Conservation (phyloP, 345 rosid species). For the Pseudoturritis turrita region DNA sequence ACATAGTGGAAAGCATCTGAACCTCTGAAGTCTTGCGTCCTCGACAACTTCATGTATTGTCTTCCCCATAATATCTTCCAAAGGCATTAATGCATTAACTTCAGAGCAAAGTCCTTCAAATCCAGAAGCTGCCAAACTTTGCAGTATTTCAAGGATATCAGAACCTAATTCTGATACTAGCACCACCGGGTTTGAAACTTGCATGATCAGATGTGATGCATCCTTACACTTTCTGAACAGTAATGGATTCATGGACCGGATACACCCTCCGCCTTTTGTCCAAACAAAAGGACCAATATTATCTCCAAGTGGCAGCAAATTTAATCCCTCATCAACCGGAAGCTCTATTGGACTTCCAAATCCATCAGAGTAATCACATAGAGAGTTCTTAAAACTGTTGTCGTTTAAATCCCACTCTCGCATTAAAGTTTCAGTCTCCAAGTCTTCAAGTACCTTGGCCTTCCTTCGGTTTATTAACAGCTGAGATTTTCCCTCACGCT, state of each 20-base stretch:
- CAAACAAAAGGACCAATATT: conserved; percentile 42
- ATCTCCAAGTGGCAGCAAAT: conserved; percentile 47
- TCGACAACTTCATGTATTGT: conserved; percentile 42
- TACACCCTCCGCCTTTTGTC: conserved; percentile 48
- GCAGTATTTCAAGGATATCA: conserved; percentile 39
- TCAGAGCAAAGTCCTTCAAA: conserved; percentile 36
- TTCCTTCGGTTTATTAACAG: conserved; percentile 44
- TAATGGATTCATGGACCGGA: conserved; percentile 54
- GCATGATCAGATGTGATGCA: conserved; percentile 49
- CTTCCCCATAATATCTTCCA: conserved; percentile 65
- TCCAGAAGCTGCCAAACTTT: conserved; percentile 50
- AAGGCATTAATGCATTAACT: conserved; percentile 49
- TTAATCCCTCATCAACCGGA: conserved; percentile 27
- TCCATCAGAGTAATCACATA: conserved; percentile 44
- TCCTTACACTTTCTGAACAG: conserved; percentile 44
- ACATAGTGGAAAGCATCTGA: conserved; percentile 8
- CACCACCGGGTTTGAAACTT: conserved; percentile 56
- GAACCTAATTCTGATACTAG: conserved; percentile 57
- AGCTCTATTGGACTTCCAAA: conserved; percentile 86
- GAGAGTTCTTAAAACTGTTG: conserved; percentile 44
- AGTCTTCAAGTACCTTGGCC: conserved; percentile 52
- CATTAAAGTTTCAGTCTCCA: conserved; percentile 69
- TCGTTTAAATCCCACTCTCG: conserved; percentile 57
- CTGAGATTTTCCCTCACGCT: conserved; percentile 29
- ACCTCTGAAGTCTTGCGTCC: conserved; percentile 39